Conservation (phyloP, 2,329 filamentous ascomycete genomes). For the Aspergillus piperis region DNA sequence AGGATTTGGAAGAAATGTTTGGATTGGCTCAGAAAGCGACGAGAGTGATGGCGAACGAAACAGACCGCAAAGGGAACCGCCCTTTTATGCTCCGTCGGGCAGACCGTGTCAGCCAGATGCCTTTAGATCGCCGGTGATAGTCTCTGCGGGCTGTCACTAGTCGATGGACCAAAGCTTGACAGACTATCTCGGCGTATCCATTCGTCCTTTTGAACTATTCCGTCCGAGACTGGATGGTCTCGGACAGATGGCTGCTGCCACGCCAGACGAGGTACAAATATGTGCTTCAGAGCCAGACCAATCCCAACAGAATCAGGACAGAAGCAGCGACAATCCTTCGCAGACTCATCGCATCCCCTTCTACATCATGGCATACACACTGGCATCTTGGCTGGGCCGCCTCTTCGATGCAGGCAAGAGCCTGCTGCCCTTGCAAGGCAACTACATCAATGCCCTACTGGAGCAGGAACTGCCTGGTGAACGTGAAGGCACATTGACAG, state of each 20-base stretch:
- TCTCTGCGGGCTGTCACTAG: not conserved
- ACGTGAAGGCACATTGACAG: constrained; percentile 2
- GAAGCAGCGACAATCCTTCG: not conserved
- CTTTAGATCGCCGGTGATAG: not conserved
- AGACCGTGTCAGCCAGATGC: not conserved
- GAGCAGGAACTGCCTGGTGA: not conserved
- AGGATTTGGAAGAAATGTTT: not conserved
- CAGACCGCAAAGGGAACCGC: not conserved
- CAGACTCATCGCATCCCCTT: not conserved
- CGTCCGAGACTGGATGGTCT: not conserved
- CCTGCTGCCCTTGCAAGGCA: not conserved
- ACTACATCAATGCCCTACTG: not conserved
- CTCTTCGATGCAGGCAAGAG: not conserved
- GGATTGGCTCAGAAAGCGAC: not conserved
- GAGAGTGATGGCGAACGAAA: not conserved
- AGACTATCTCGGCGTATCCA: not conserved
- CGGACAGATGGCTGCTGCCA: not conserved
- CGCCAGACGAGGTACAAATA: not conserved
- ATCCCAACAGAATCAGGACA: not conserved
- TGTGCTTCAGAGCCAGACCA: not conserved
- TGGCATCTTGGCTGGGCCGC: not conserved
- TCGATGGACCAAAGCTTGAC: not conserved
- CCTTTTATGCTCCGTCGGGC: constrained; percentile 1
- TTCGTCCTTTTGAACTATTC: not conserved
- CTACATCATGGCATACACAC: not conserved